Base-by-base conservation (phyloP, 305 asterid species). In the Stenogyne calaminthoides region DNA sequence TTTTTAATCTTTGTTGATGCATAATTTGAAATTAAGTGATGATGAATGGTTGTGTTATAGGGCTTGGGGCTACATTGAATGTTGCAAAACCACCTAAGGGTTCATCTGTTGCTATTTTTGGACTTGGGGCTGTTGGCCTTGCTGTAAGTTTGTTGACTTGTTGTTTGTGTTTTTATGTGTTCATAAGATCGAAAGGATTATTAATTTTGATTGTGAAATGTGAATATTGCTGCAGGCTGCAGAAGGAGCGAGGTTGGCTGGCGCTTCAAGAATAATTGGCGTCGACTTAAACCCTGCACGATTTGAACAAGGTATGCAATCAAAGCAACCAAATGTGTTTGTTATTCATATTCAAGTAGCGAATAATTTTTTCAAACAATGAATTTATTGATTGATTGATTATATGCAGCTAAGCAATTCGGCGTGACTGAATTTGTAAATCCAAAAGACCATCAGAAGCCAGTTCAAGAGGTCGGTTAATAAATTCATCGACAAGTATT, bases 211-310 rank as follows among this genome's bases (percentile, higher is more conserved):
- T 65, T 16, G 49, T 55, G 27, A 34, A 46, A 46, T 49, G 4
- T 49, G 56, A 6, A 15, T 15, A n/a, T n/a, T n/a, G 1, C 51
- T 22, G 12, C 66, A 83, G 88, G 90, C 90, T 73, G 88, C 88
- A 4, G 88, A 86, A 78, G 87, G 90, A 37, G 86, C 88, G 0
- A 77, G 86, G 60, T 18, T 88, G 19, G 80, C 93, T 42, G 95
- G 95, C 69, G 95, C 96, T 70, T 83, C 95, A 19, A 83, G 97
- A 78, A 80, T 89, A 7, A 89, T 89, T 64, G 97, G 97, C 4
- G 80, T 91, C 51, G 96, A 91, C 75, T 70, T 89, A 76, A 89
- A 91, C 59, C 5, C 86, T 20, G 77, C 66, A 69, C 86, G 90
- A 80, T 91, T 88, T 52, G 80, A 80, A 15, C 81, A 77, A 63